Evolutionary conservation across 2,329 filamentous ascomycete genomes (phyloP).

Genomic region (Peltaster fructicola): DNA sequence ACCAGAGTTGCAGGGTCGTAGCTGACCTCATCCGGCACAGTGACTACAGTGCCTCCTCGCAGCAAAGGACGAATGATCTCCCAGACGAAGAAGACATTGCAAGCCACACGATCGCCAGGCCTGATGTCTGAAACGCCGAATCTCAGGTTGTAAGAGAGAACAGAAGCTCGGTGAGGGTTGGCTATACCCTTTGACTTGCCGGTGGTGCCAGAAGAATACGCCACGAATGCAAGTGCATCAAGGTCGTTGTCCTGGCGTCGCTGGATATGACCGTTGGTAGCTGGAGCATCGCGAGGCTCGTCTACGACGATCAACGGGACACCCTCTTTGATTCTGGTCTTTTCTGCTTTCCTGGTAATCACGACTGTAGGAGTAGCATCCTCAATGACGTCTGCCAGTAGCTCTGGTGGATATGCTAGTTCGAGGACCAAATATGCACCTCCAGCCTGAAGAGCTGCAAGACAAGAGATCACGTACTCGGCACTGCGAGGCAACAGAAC

Average conservation of each 20-base stretch:
- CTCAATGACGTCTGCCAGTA: constrained; percentile 59
- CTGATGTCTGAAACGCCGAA: constrained; percentile 52
- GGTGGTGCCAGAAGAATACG: constrained; percentile 62
- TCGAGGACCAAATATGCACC: constrained; percentile 69
- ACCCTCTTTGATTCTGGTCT: constrained; percentile 44
- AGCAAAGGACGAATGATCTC: constrained; percentile 63
- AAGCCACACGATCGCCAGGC: constrained; percentile 63
- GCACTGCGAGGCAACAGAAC: constrained; percentile 59
- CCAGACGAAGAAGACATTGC: constrained; percentile 79
- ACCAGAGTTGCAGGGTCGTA: constrained; percentile 62
- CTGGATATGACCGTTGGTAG: constrained; percentile 10
- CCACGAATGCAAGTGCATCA: constrained; percentile 61
- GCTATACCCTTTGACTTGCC: constrained; percentile 69
- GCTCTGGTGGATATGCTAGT: constrained; percentile 56
- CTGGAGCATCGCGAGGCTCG: constrained; percentile 14
- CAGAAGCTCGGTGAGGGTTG: constrained; percentile 57
- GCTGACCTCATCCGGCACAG: constrained; percentile 57
- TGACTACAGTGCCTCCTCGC: constrained; percentile 57
- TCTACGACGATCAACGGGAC: constrained; percentile 51
- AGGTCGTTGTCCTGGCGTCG: constrained; percentile 49
- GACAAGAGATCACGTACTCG: constrained; percentile 61
- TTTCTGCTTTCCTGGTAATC: constrained; percentile 48
- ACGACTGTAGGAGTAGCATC: constrained; percentile 57
- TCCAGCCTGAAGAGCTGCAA: constrained; percentile 61
- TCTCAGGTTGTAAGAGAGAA: constrained; percentile 55